phyloP scores from a whole-genome alignment of 176 grass and related monocot species.

The Oryza glaberrima region DNA sequence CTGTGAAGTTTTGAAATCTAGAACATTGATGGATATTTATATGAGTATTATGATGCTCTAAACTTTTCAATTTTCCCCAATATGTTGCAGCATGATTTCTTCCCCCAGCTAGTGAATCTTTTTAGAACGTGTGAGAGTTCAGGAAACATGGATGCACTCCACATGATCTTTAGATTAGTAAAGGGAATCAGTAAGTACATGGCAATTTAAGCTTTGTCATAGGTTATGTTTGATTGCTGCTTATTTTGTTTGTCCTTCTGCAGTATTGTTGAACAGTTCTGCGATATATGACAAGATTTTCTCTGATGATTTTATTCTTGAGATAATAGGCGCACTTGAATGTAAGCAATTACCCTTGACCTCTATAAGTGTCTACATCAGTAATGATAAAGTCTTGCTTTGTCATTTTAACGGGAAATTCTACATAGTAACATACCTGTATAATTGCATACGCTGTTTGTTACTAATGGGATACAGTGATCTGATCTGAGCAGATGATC shows the following conservation, averaged over 20 bases:
- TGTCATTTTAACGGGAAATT: conserved; percentile 33
- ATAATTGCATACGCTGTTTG: conserved; percentile 15
- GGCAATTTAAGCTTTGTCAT: conserved; percentile 38
- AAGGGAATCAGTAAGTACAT: conserved; percentile 78
- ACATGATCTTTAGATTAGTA: conserved; percentile 87
- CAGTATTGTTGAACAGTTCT: conserved; percentile 77
- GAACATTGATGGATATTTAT: background rate
- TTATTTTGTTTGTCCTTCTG: conserved; percentile 55
- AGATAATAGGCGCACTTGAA: conserved; percentile 85
- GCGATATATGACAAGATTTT: conserved; percentile 79
- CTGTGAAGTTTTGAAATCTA: conserved; percentile 2
- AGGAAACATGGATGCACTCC: conserved; percentile 65
- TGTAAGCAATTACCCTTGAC: conserved; percentile 59
- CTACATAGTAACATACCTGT: conserved; percentile 24
- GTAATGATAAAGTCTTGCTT: conserved; percentile 25
- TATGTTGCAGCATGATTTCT: conserved; percentile 69
- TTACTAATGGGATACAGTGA: conserved; percentile 15
- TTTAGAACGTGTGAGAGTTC: conserved; percentile 77
- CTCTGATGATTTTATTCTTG: conserved; percentile 77
- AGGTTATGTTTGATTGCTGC: conserved; percentile 22
- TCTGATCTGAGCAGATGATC: conserved; percentile 65
- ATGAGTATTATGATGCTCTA: conserved; percentile 12
- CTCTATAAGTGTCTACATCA: conserved; percentile 33
- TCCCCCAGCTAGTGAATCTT: conserved; percentile 73
- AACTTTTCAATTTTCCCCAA: conserved; percentile 29